These are phyloP conservation scores for Fusarium sp. DNA, from an alignment of 2,329 filamentous ascomycete genomes.

Conservation along the genomic window DNA sequence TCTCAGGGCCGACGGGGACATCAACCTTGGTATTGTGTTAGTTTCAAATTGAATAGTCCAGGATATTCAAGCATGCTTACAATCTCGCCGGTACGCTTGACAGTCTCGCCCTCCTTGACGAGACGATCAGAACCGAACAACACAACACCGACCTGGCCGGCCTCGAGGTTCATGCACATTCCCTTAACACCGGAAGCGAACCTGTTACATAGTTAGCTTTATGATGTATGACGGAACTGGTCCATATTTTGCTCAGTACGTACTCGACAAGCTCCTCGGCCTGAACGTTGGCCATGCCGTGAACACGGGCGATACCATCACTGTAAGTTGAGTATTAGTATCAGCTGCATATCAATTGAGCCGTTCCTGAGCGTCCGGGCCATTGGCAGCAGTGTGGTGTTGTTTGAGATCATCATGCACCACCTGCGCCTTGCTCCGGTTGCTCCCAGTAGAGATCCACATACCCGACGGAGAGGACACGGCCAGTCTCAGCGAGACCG, in stretches of 20 bases:
- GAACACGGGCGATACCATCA: constrained; percentile 99
- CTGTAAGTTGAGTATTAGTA: constrained; percentile 63
- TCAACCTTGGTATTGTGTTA: constrained; percentile 77
- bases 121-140: constrained; percentile 99
- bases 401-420: constrained; percentile 15
- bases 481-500: constrained; percentile 96
- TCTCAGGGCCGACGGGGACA: constrained; percentile 89
- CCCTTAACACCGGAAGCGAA: constrained; percentile 99
- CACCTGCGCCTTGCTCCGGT: constrained; percentile 33
- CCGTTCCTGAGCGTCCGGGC: constrained; percentile 24
- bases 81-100: constrained; percentile 99
- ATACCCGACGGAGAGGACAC: constrained; percentile 98
- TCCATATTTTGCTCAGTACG: constrained; percentile 56
- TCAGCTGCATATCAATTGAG: constrained; percentile 23
- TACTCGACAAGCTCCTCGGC: constrained; percentile 99
- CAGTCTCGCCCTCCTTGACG: constrained; percentile 98
- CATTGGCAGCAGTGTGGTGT: constrained; percentile 16
- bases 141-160: constrained; percentile 99
- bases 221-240: constrained; percentile 5
- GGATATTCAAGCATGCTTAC: constrained; percentile 66
- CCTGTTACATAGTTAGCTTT: constrained; percentile 62
- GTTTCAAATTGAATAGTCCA: constrained; percentile 7
- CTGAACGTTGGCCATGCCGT: constrained; percentile 99
- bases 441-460: constrained; percentile 57
- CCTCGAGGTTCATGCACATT: constrained; percentile 99